Base-by-base conservation (phyloP, 345 rosid species). In the Salix suchowensis region DNA sequence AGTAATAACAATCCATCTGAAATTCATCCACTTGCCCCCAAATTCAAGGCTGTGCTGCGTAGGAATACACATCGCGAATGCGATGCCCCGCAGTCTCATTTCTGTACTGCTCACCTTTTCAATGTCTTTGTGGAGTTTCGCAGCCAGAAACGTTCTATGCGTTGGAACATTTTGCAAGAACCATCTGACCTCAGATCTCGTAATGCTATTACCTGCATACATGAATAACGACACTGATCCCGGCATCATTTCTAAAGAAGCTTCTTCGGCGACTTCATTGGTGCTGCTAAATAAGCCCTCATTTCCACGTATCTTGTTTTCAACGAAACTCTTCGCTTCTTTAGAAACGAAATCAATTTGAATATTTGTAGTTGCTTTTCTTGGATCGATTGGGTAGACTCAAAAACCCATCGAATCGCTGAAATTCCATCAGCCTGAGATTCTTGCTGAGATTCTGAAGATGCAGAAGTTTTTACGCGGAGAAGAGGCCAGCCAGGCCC, bases 401-500 rank as follows among this genome's bases (percentile, higher is more conserved):
- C 74, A n/a, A 24, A 24, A n/a, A 15, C 68, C 55, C 68, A 15
- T 55, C 6, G 65, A 50, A 21, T 65, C 64, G 15, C 65, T 2
- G 73, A 42, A 10, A 36, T 36, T 26, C 52, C 5, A 52, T 5
- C 16, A 71, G 65, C 65, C 69, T 74, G 83, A 58, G 32, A 68
- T 76, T 86, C 81, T 72, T 32, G 34, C 28, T 36, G 68, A 69
- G 68, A 75, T 30, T 81, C 84, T 15, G 28, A 66, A 67, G 66
- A 65, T 12, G 34, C 13, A 18, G 79, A 69, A 74, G 52, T 69
- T 67, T 44, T 71, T 73, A 77, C 32, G 32, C 75, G 71, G 13
- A 73, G 86, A 66, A 87, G 85, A 67, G 88, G 89, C 89, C 89
- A 87, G 13, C 89, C 88, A 21, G 64, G 83, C 54, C 32, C 32